Conservation (phyloP, 1,284 basidiomycete genomes). For the Schizophyllum commune region DNA sequence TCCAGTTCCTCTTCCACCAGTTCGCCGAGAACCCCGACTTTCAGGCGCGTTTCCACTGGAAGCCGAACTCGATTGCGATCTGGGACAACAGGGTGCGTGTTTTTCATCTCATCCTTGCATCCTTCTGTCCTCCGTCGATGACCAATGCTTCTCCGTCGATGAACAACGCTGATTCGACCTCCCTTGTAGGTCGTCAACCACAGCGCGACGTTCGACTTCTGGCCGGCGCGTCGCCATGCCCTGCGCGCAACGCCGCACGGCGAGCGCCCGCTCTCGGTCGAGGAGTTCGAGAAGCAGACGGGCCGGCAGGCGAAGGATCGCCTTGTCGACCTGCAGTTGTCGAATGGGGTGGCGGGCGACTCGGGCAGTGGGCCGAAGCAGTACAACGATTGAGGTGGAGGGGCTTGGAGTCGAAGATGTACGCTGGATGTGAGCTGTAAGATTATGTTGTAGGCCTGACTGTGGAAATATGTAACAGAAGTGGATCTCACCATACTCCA, state of each 20-base stretch:
- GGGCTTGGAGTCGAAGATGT: too few relatives aligned
- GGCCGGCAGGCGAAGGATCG: constrained; percentile 62
- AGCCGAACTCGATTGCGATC: constrained; percentile 57
- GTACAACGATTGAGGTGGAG: not conserved
- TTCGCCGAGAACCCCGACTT: constrained; percentile 63
- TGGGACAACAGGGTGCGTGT: constrained; percentile 62
- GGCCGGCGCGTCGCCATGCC: constrained; percentile 68
- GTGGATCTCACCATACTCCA: too few relatives aligned
- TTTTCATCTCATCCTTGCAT: not conserved
- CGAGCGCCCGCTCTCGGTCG: constrained; percentile 70
- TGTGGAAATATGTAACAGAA: too few relatives aligned
- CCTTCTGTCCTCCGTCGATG: not conserved
- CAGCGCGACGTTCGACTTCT: constrained; percentile 72
- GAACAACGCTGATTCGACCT: constrained; percentile 4
- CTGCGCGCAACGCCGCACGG: constrained; percentile 78
- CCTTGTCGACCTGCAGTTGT: constrained; percentile 34
- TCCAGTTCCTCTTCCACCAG: constrained; percentile 65
- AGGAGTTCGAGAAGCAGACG: constrained; percentile 56
- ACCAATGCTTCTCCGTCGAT: not conserved
- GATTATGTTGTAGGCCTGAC: not conserved
- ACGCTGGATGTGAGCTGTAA: not conserved
- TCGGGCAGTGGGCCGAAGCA: not conserved
- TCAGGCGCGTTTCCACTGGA: constrained; percentile 69
- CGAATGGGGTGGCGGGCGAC: not conserved
- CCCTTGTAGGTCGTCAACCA: constrained; percentile 55